Percentiles rank a stretch among this genome's conserved stretches.
Conservation (phyloP, 2,329 filamentous ascomycete genomes). For the Neurospora crassa region DNA sequence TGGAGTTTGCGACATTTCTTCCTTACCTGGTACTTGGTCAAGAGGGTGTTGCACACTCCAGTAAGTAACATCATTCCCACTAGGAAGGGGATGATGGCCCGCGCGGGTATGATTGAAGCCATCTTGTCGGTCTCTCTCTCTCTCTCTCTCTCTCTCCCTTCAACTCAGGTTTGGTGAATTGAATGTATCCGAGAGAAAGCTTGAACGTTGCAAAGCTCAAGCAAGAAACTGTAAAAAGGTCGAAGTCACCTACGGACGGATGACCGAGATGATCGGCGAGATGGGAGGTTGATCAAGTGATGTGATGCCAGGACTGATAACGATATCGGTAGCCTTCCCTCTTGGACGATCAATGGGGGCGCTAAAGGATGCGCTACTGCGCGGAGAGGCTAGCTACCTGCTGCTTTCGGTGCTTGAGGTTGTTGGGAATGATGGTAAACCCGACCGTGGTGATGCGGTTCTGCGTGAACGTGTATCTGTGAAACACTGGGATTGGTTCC, state of each 20-base stretch:
- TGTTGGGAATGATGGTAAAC: background rate
- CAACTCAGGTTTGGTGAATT: background rate
- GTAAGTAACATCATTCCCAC: constrained; percentile 96
- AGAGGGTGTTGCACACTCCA: constrained; percentile 89
- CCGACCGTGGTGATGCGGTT: background rate
- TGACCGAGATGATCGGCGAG: background rate
- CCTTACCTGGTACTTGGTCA: constrained; percentile 89
- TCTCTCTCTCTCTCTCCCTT: background rate
- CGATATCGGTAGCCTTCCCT: background rate
- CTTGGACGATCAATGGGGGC: background rate
- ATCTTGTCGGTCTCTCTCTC: constrained; percentile 5
- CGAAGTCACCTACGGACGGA: background rate
- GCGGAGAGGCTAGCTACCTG: background rate
- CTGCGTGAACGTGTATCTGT: background rate
- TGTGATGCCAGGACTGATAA: background rate
- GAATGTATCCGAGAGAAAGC: background rate
- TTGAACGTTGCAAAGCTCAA: background rate
- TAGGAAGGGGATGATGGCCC: constrained; percentile 68
- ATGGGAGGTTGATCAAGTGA: background rate
- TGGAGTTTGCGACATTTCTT: constrained; percentile 4
- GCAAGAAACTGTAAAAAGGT: background rate
- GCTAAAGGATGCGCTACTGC: background rate
- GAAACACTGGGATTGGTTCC: background rate
- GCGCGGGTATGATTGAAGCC: constrained; percentile 52
- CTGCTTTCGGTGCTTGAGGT: background rate